Percentiles rank a stretch among this genome's conserved stretches.
Conservation (phyloP, 2,329 filamentous ascomycete species). For the Neonectria magnoliae region DNA sequence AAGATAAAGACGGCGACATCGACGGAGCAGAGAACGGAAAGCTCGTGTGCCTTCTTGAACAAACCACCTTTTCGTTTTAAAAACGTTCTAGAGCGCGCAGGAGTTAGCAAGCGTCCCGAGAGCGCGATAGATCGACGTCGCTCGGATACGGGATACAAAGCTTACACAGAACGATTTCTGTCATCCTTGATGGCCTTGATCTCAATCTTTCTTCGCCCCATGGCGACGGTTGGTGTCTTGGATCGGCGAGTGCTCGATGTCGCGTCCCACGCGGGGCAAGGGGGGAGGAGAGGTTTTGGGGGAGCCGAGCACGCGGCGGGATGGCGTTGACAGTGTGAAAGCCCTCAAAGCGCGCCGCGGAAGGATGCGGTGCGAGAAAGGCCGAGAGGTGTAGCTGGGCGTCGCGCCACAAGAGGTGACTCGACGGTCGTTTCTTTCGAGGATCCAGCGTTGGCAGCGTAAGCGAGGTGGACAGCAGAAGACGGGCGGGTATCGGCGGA, state of each 20-base stretch:
- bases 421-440: constrained; percentile 23
- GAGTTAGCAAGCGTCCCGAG: constrained; percentile 31
- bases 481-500: constrained; percentile 19
- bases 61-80: constrained; percentile 98
- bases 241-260: constrained; percentile 24
- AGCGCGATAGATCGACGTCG: constrained; percentile 1
- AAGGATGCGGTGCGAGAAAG: neutral
- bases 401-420: constrained; percentile 22
- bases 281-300: constrained; percentile 11
- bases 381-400: constrained; percentile 5
- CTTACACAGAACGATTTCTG: constrained; percentile 96
- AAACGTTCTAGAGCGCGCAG: constrained; percentile 75
- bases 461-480: constrained; percentile 14
- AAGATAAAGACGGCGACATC: constrained; percentile 99
- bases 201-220: constrained; percentile 99
- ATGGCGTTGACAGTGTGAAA: constrained; percentile 20
- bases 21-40: constrained; percentile 96
- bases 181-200: constrained; percentile 99
- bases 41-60: constrained; percentile 99
- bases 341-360: constrained; percentile 11
- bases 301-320: constrained; percentile 25
- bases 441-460: constrained; percentile 24
- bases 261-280: constrained; percentile 35
- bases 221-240: constrained; percentile 52
- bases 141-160: constrained; percentile 34